phyloP scores from a whole-genome alignment of 164 flowering plant genomes.

The Warburgia ugandensis region DNA sequence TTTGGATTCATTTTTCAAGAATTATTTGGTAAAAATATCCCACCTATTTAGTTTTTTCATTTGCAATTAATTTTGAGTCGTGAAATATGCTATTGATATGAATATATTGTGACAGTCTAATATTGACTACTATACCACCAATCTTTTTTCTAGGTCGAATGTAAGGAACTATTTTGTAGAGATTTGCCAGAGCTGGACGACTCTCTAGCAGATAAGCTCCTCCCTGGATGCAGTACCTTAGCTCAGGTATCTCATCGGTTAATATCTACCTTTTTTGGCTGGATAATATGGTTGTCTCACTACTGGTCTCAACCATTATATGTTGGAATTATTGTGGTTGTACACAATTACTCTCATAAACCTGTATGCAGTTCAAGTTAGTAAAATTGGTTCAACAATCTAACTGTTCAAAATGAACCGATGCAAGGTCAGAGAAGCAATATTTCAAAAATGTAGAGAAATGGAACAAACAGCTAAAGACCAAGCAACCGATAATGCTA shows the following conservation, averaged over 20 bases:
- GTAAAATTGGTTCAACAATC: neutral
- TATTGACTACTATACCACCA: neutral
- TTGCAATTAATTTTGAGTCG: neutral
- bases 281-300: neutral
- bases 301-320: neutral
- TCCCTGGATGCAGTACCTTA: conserved; percentile 73
- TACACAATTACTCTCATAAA: neutral
- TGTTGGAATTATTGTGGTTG: neutral
- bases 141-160: conserved; percentile 50
- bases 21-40: too few relatives aligned
- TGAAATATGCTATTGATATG: neutral
- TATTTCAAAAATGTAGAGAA: conserved; percentile 58
- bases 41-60: too few relatives aligned
- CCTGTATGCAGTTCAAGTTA: neutral
- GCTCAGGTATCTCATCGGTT: conserved; percentile 35
- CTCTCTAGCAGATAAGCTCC: conserved; percentile 69
- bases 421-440: conserved; percentile 68
- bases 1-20: too few relatives aligned
- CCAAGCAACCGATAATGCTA: conserved; percentile 90
- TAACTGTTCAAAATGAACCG: conserved; percentile 1
- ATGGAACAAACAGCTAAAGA: conserved; percentile 86
- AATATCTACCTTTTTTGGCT: neutral
- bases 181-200: conserved; percentile 75
- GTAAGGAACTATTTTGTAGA: conserved; percentile 85
- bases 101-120: neutral